Percentiles rank a stretch among this genome's conserved stretches.
These are phyloP conservation scores for Limnanthes douglasii DNA, from an alignment of 345 rosid species.

Conservation along the genomic window DNA sequence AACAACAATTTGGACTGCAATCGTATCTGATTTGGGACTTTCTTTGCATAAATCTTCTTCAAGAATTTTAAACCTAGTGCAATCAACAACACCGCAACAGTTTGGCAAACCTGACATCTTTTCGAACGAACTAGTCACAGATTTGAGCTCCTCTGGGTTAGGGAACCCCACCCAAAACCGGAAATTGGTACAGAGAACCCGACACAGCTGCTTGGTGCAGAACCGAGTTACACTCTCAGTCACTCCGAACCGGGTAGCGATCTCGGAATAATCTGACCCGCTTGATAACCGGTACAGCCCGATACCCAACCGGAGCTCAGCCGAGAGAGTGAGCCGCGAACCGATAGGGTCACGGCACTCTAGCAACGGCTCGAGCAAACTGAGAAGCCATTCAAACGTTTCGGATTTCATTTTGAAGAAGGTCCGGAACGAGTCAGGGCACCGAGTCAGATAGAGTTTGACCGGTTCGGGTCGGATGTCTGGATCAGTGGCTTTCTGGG, in stretches of 20 bases:
- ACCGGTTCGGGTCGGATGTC: constrained; percentile 5
- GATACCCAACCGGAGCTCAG: constrained; percentile 45
- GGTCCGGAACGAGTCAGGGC: constrained; percentile 28
- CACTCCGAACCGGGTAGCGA: constrained; percentile 41
- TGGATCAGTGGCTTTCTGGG: constrained; percentile 3
- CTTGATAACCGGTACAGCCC: constrained; percentile 41
- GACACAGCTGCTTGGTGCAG: constrained; percentile 43
- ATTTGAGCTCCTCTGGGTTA: constrained; percentile 23
- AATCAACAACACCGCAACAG: constrained; percentile 51
- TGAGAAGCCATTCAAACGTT: constrained; percentile 52
- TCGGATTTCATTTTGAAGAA: constrained; percentile 38
- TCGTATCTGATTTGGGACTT: constrained; percentile 7
- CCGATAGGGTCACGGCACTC: constrained; percentile 66
- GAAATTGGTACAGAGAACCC: constrained; percentile 62
- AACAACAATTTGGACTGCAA: constrained; percentile 44
- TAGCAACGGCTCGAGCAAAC: constrained; percentile 50
- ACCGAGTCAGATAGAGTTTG: constrained; percentile 10
- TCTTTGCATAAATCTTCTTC: constrained; percentile 5
- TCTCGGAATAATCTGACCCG: constrained; percentile 29
- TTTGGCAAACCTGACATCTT: constrained; percentile 32
- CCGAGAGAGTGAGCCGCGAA: constrained; percentile 33
- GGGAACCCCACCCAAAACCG: constrained; percentile 62
- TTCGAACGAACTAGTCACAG: constrained; percentile 28
- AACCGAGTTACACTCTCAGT: constrained; percentile 42
- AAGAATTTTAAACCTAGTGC: constrained; percentile 26